These are phyloP conservation scores for Mrakia gelida DNA, from an alignment of 768 basidiomycete genomes.

Conservation along the genomic window DNA sequence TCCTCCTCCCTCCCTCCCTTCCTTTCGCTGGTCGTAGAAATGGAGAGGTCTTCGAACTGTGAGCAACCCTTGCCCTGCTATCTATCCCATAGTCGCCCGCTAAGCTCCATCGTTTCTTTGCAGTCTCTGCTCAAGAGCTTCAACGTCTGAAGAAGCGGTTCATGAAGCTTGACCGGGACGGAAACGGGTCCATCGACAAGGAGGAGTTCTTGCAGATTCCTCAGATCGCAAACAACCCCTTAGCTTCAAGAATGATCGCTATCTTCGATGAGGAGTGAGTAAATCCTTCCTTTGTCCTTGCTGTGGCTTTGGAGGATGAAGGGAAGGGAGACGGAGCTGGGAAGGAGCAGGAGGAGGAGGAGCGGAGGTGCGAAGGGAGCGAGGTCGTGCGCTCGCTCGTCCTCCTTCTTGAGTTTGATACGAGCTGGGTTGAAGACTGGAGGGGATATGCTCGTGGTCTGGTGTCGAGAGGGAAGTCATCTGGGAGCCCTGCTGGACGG, in stretches of 20 bases:
- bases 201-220: conserved; percentile 99
- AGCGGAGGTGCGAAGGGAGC: background rate
- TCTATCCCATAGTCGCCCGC: background rate
- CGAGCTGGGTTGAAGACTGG: background rate
- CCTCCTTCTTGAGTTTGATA: background rate
- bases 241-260: conserved; percentile 96
- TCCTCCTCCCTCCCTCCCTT: conserved; percentile 49
- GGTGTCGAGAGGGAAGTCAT: background rate
- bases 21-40: conserved; percentile 55
- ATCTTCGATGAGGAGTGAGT: conserved; percentile 99
- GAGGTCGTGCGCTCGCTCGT: background rate
- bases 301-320: background rate
- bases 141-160: conserved; percentile 97
- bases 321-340: background rate
- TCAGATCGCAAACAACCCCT: conserved; percentile 94
- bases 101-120: background rate
- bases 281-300: background rate
- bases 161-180: conserved; percentile 99
- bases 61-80: conserved; percentile 44
- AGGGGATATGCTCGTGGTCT: too few species aligned
- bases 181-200: conserved; percentile 94
- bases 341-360: background rate
- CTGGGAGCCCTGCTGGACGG: background rate
- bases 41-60: conserved; percentile 98
- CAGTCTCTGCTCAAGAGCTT: conserved; percentile 91